Evolutionary conservation across 495 filamentous ascomycete species (phyloP).

Genomic region (Podospora anserina): DNA sequence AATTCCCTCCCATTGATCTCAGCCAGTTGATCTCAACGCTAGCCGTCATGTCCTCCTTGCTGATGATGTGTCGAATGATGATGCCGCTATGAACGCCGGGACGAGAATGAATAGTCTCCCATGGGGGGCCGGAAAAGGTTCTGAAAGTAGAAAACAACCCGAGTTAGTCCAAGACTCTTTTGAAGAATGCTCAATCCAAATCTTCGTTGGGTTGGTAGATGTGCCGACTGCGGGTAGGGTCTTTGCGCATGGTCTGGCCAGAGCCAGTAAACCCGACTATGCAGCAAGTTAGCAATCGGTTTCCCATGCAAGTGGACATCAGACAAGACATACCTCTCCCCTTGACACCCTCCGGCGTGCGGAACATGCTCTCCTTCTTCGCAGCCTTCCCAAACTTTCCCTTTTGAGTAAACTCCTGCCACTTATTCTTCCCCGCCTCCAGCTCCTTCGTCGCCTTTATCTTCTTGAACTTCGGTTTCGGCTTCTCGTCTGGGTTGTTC

Average conservation of each 20-base stretch:
- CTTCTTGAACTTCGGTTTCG: constrained; percentile 58
- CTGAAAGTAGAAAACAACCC: constrained; percentile 24
- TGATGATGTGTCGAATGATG: neutral
- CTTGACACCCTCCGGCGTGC: constrained; percentile 79
- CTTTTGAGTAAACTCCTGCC: constrained; percentile 86
- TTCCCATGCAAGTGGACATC: neutral
- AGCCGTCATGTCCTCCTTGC: neutral
- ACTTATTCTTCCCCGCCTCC: constrained; percentile 86
- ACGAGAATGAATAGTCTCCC: neutral
- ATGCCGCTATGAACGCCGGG: neutral
- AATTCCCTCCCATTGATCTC: neutral
- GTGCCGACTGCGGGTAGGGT: constrained; percentile 75
- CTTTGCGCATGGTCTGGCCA: constrained; percentile 90
- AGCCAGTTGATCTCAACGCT: neutral
- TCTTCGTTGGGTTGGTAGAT: constrained; percentile 83
- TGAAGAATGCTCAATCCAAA: constrained; percentile 49
- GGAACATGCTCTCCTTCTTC: constrained; percentile 97
- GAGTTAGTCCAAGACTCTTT: constrained; percentile 24
- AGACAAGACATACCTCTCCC: constrained; percentile 64
- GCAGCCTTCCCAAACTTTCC: constrained; percentile 68
- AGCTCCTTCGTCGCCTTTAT: constrained; percentile 87
- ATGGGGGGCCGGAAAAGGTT: neutral
- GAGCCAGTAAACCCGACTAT: constrained; percentile 94
- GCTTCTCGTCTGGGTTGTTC: constrained; percentile 46
- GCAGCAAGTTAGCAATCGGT: neutral